Evolutionary conservation across 2,329 filamentous ascomycete species (phyloP).

Genomic region (Ceratocystis lukuohia): DNA sequence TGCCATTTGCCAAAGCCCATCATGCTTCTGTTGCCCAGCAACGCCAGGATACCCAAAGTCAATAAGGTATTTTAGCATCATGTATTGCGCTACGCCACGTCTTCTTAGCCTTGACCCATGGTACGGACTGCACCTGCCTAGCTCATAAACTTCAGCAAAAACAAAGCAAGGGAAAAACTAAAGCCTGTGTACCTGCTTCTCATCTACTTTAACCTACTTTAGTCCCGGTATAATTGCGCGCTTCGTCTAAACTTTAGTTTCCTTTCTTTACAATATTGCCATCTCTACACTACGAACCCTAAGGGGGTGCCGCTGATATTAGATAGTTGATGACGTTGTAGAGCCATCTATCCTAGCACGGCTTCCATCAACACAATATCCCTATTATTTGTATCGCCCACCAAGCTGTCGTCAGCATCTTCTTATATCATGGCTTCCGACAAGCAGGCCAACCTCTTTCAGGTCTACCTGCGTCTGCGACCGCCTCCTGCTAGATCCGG

Average conservation of each 20-base stretch:
- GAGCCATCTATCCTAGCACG: neutral
- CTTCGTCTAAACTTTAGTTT: neutral
- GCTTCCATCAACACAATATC: neutral
- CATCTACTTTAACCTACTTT: neutral
- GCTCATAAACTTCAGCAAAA: neutral
- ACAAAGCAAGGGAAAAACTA: conserved; percentile 3
- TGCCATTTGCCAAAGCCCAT: neutral
- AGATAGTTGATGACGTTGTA: neutral
- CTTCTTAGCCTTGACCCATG: neutral
- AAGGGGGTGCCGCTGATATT: neutral
- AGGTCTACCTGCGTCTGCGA: conserved; percentile 78
- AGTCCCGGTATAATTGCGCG: neutral
- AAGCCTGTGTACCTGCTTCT: neutral
- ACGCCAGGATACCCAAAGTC: neutral
- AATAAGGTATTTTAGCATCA: neutral
- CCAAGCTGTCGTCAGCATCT: neutral
- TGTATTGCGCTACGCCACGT: neutral
- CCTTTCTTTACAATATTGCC: neutral
- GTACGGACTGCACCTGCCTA: neutral
- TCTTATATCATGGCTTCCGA: neutral
- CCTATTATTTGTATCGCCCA: neutral
- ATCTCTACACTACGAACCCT: neutral
- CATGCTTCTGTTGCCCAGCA: neutral
- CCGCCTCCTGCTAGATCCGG: conserved; percentile 34
- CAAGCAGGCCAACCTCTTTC: conserved; percentile 50